Evolutionary conservation across 805 yeast genomes (phyloP), one percentile per base, ranked within the genome.

Genomic region (Suhomyces prunicola): DNA sequence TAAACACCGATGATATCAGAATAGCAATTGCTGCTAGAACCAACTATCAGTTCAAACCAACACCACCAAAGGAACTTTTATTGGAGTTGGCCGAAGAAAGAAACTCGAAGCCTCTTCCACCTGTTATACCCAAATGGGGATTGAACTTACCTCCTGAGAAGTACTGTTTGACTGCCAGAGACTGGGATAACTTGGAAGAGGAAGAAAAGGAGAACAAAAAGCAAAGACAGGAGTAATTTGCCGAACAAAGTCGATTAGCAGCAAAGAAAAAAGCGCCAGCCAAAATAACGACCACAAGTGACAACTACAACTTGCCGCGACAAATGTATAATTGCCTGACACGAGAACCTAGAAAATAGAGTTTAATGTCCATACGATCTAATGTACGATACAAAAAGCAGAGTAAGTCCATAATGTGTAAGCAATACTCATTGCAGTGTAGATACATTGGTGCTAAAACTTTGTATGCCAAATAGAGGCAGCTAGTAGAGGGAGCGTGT

Each of bases 111-210:
- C 85, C 96, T 0, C 76, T 94, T 50, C 99, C 99, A 5, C 88
- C 94, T 5, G 92, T 94, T 12, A 86, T 92, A 69, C 92, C 94
- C 12, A 82, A 86, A 48, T 91, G 90, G 86, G 98, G 99, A 9
- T 80, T 94, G 40, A 82, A 97, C 58, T 76, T 96, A 48, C 99
- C 99, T 2, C 98, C 99, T 4, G 99, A 94, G 74, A 94, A 92
- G 81, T 92, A 90, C 72, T 92, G 98, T 72, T 74, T 92, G 50
- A 91, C 97, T 0, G 94, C 89, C 1, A 80, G 79, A 57, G 91
- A 88, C 57, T 88, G 92, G 86, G 86, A 82, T 51, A 59, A 54
- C 49, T 57, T 63, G 54, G 65, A 59, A 42, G 68, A 67, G 26
- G 57, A 53, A 46, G 55, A 44, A n/a, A 64, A 61, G 19, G 48